Evolutionary conservation across 306 rosid species (phyloP).

Genomic region (Medicago lupulina): DNA sequence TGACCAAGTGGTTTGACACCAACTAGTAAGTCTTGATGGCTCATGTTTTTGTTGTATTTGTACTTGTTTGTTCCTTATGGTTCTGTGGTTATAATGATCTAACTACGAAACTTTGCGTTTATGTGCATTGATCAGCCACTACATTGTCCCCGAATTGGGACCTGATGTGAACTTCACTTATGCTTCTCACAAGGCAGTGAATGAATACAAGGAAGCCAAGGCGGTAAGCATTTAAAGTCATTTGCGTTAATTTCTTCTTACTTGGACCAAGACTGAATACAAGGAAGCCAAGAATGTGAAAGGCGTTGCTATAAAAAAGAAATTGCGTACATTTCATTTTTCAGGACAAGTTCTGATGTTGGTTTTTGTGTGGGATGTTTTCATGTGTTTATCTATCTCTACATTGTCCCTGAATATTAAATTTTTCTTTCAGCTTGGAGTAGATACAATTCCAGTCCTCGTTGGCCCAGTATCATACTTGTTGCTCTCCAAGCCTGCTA

Average conservation of each 20-base stretch:
- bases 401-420: conserved; percentile 22
- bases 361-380: conserved; percentile 4
- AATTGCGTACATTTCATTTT: too few relatives aligned
- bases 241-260: background rate
- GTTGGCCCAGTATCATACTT: conserved; percentile 87
- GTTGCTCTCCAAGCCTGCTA: conserved; percentile 86
- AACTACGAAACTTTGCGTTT: conserved; percentile 19
- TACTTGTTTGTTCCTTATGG: conserved; percentile 3
- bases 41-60: background rate
- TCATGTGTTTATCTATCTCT: background rate
- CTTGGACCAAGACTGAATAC: background rate
- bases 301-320: too few relatives aligned
- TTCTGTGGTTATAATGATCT: background rate
- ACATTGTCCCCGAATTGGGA: conserved; percentile 87
- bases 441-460: conserved; percentile 85
- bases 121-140: conserved; percentile 69
- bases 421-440: conserved; percentile 70
- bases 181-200: conserved; percentile 87
- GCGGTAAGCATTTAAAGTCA: conserved; percentile 58
- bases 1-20: conserved; percentile 98
- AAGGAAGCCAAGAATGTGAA: too few relatives aligned
- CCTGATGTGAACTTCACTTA: conserved; percentile 76
- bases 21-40: conserved; percentile 68
- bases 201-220: conserved; percentile 91
- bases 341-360: too few relatives aligned